Conservation (phyloP, 73 alveolate genomes). For the Paramecium biaurelia region DNA sequence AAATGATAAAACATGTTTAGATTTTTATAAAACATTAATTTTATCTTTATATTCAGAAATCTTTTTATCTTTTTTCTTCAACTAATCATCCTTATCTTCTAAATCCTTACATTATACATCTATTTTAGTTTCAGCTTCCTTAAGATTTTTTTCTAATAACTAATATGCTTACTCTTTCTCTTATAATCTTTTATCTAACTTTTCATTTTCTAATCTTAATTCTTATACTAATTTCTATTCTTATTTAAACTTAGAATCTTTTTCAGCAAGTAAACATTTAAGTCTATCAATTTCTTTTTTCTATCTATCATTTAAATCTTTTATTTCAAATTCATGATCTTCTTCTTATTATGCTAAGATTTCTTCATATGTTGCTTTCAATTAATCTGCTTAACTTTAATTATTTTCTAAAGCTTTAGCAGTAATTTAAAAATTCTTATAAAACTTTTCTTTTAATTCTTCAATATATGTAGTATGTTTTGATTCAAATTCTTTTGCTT, state of each 20-base stretch:
- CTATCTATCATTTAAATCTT: constrained; percentile 69
- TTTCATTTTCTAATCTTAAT: constrained; percentile 57
- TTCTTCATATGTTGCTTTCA: constrained; percentile 78
- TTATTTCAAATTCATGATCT: constrained; percentile 81
- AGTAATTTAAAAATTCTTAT: constrained; percentile 35
- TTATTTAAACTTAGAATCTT: constrained; percentile 55
- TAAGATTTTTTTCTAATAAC: constrained; percentile 61
- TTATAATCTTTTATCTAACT: constrained; percentile 48
- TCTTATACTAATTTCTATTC: constrained; percentile 61
- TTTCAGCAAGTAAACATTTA: constrained; percentile 42
- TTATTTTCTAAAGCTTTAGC: constrained; percentile 72
- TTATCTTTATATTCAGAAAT: constrained; percentile 80
- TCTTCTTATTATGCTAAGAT: constrained; percentile 79
- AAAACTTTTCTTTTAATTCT: constrained; percentile 42
- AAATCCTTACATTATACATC: constrained; percentile 75
- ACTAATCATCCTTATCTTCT: constrained; percentile 71
- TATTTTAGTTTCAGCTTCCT: constrained; percentile 76
- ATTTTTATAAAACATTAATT: constrained; percentile 82
- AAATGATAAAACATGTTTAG: constrained; percentile 85
- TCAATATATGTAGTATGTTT: constrained; percentile 51
- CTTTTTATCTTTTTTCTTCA: constrained; percentile 82
- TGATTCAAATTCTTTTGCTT: constrained; percentile 70
- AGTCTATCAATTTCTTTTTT: constrained; percentile 68
- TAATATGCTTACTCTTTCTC: constrained; percentile 54
- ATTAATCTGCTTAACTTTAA: constrained; percentile 72